phyloP scores from a whole-genome alignment of 495 filamentous ascomycete species.

The Penicillium arizonense region DNA sequence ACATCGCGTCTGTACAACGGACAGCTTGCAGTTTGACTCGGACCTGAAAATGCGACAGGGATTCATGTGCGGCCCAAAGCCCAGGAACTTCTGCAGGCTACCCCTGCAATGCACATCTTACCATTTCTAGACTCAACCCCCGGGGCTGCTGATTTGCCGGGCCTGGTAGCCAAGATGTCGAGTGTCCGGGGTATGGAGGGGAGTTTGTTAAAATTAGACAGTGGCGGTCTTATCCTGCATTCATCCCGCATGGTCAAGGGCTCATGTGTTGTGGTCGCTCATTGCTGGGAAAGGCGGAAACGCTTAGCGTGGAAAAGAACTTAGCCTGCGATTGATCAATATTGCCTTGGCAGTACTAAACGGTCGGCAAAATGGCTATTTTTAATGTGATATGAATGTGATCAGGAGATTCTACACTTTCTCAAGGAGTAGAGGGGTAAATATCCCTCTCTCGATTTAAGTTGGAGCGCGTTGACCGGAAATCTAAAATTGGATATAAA shows the following conservation, averaged over 20 bases:
- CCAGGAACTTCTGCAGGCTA: neutral
- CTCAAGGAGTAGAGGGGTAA: too few species aligned
- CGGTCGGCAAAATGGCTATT: neutral
- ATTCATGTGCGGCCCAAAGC: neutral
- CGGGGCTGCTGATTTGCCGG: neutral
- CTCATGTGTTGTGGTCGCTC: neutral
- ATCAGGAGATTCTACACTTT: neutral
- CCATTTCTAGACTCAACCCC: neutral
- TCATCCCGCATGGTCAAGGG: neutral
- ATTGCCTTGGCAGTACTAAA: neutral
- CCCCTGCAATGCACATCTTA: conserved; percentile 4
- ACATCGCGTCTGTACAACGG: neutral
- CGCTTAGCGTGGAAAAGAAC: conserved; percentile 8
- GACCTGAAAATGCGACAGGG: neutral
- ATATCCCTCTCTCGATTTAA: too few species aligned
- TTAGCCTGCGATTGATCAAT: neutral
- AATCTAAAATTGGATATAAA: too few species aligned
- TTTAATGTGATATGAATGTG: conserved; percentile 6
- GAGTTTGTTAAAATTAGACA: neutral
- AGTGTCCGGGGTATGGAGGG: neutral
- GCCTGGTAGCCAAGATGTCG: conserved; percentile 5
- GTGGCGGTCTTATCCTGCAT: neutral
- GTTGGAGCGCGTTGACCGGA: too few species aligned
- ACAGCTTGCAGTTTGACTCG: neutral
- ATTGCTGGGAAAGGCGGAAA: neutral